Base-by-base conservation (phyloP, 129 eudicot species). In the Arctium lappa region DNA sequence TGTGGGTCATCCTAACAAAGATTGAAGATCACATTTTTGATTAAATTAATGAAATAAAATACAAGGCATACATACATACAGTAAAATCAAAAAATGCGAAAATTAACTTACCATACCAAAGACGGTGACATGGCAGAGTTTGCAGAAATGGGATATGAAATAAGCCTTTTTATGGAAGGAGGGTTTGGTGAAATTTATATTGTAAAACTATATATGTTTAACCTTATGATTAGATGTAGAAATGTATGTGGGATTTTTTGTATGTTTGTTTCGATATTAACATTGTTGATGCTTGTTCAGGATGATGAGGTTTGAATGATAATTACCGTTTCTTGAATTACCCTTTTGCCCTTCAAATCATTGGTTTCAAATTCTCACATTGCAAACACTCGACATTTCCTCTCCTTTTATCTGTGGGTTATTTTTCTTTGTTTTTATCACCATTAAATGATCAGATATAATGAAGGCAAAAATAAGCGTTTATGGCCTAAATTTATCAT, bases 31-130 rank as follows among this genome's bases (percentile, higher is more conserved):
- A 72, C 66, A 78, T 56, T 27, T 77, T 78, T 84, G 79, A 83
- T 77, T 77, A 71, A 71, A 83, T 37, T 37, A 77, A 83, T 78
- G 82, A 77, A 18, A 77, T 22, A 83, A 36, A 69, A 83, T 53
- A 66, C 71, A 63, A 15, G 8, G 22, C 22, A 62, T 63, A 77
- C 79, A 62, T 63, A 77, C 79, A 34, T 76, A 76, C 33, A 83
- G 38, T 36, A 48, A 83, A 76, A 33, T 4, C 63, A 82, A 81
- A 82, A 34, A 71, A 79, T 77, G 53, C 39, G 76, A 73, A 84
- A 84, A 84, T 30, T 22, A 79, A 79, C 87, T 84, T 74, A 84
- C 87, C 87, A 84, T 74, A 84, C 87, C 87, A 84, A 84, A 84
- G 84, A 79, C 72, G 75, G 87, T 84, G 87, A 84, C 84, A 73